phyloP scores from a whole-genome alignment of 345 rosid species.

The Salix dunnii region DNA sequence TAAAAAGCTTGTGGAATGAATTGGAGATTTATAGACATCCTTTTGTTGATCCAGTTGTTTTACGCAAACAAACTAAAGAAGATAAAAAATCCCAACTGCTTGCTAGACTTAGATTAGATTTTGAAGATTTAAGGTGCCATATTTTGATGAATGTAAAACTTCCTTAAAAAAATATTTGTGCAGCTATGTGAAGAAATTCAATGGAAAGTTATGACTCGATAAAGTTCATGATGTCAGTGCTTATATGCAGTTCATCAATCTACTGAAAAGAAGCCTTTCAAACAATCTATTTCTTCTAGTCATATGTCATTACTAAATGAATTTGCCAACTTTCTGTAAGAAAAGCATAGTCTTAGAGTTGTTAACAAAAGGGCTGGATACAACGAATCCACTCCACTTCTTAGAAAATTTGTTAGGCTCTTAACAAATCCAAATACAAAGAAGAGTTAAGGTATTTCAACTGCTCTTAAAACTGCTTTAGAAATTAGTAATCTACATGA shows the following conservation, averaged over 20 bases:
- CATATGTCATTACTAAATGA: not conserved
- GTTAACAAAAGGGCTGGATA: not conserved
- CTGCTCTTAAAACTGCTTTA: not conserved
- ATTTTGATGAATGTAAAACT: not conserved
- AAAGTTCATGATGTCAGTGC: not conserved
- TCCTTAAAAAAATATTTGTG: not conserved
- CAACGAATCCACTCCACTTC: fast-evolving
- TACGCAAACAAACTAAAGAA: not conserved
- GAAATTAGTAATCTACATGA: not conserved
- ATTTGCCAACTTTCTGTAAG: no score
- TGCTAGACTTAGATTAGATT: not conserved
- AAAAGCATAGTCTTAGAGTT: not conserved
- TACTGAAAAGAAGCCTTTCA: not conserved
- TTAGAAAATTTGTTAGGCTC: not conserved
- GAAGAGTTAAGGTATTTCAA: not conserved
- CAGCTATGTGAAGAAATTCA: not conserved
- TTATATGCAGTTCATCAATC: not conserved
- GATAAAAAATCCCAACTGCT: not conserved
- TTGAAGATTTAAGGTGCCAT: not conserved
- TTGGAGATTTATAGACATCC: not conserved
- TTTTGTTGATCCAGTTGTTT: not conserved
- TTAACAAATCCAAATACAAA: not conserved
- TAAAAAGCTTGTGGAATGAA: not conserved
- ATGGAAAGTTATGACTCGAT: not conserved
- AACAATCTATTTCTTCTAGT: no score